These are phyloP conservation scores for Thalassiosira mediterranea DNA, from an alignment of 352 stramenopile genomes.

Conservation along the genomic window DNA sequence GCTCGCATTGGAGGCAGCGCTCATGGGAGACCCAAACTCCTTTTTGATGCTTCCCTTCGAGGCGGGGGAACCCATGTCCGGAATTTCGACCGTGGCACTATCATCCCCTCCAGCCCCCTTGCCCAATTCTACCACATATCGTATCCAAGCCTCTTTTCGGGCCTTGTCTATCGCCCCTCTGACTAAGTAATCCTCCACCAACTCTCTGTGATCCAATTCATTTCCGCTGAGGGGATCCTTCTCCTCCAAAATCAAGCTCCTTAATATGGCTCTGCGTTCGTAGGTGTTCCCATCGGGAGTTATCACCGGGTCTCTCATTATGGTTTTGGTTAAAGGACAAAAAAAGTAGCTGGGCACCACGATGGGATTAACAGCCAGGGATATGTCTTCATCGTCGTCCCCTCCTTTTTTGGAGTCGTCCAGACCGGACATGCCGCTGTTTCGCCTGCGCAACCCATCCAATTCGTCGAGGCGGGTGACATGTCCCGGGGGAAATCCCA, in stretches of 20 bases:
- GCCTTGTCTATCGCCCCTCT: conserved; percentile 43
- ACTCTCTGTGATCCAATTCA: conserved; percentile 23
- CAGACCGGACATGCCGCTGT: neutral
- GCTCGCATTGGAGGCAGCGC: neutral
- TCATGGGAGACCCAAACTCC: neutral
- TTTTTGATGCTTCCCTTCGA: neutral
- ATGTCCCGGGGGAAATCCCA: conserved; percentile 49
- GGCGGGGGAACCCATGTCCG: neutral
- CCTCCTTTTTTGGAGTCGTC: neutral
- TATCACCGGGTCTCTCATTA: conserved; percentile 67
- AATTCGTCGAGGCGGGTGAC: conserved; percentile 33
- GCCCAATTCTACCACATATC: conserved; percentile 46
- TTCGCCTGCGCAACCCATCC: conserved; percentile 1
- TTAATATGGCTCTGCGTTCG: conserved; percentile 53
- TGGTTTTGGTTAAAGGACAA: conserved; percentile 55
- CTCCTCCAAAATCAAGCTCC: conserved; percentile 30
- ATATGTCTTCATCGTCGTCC: neutral
- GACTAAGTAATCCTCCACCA: conserved; percentile 40
- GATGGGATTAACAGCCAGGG: conserved; percentile 28
- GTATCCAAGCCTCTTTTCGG: conserved; percentile 44
- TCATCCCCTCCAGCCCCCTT: conserved; percentile 10
- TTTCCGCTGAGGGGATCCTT: conserved; percentile 28
- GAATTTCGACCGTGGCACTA: neutral
- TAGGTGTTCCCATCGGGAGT: conserved; percentile 61
- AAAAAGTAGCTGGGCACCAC: conserved; percentile 56